Percentiles rank a stretch among this genome's conserved stretches.
Conservation (phyloP, 495 filamentous ascomycete genomes). For the Hypoxylon cercidicola region DNA sequence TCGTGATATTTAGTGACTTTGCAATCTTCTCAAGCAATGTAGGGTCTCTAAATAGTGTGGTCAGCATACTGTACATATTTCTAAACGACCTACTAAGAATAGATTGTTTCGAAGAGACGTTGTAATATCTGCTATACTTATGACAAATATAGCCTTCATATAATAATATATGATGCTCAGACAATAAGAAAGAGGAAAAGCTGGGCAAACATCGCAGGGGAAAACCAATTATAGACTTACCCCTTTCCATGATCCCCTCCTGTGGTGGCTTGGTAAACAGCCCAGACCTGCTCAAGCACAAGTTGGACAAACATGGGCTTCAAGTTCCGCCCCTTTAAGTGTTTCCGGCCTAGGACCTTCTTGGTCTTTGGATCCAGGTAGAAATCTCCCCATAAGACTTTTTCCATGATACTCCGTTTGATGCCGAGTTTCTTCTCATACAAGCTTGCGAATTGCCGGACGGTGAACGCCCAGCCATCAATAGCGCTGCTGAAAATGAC, state of each 20-base stretch:
- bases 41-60: slow-evolving; percentile 69
- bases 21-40: slow-evolving; percentile 91
- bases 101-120: not conserved
- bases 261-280: slow-evolving; percentile 90
- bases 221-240: slow-evolving; percentile 56
- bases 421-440: slow-evolving; percentile 98
- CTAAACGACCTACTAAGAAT: slow-evolving; percentile 16
- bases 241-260: slow-evolving; percentile 85
- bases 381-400: slow-evolving; percentile 96
- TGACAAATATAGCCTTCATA: too few species aligned
- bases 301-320: slow-evolving; percentile 99
- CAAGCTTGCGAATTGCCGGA: slow-evolving; percentile 89
- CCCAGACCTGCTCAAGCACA: slow-evolving; percentile 96
- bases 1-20: slow-evolving; percentile 84
- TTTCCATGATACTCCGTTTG: slow-evolving; percentile 89
- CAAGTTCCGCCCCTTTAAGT: slow-evolving; percentile 87
- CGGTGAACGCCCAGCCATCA: slow-evolving; percentile 98
- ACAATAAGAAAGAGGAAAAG: slow-evolving; percentile 6
- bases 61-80: slow-evolving; percentile 41
- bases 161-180: not conserved
- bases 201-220: not conserved
- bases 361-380: slow-evolving; percentile 98
- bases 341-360: slow-evolving; percentile 87
- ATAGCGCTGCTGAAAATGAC: slow-evolving; percentile 98
- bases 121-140: too few species aligned